Conservation (phyloP, 495 filamentous ascomycete genomes). For the Usnea hakonensis region DNA sequence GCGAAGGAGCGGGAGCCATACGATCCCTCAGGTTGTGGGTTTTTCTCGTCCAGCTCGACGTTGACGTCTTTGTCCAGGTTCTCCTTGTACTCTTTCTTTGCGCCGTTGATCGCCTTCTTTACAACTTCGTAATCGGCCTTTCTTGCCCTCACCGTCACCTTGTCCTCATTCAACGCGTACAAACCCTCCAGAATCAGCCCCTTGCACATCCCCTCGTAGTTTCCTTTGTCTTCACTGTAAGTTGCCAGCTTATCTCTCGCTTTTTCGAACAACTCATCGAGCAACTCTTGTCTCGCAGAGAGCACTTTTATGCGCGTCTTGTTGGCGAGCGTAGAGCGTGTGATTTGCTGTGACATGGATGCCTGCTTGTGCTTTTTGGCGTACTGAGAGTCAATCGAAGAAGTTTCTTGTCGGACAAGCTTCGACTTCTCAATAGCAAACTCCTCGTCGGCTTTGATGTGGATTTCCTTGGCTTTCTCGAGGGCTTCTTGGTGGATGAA, state of each 20-base stretch:
- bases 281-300: constrained; percentile 73
- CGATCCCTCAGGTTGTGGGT: constrained; percentile 75
- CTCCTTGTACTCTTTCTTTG: constrained; percentile 72
- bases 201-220: constrained; percentile 69
- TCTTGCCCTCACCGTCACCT: constrained; percentile 61
- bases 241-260: constrained; percentile 60
- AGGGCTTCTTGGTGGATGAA: constrained; percentile 98
- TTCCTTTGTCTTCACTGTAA: constrained; percentile 54
- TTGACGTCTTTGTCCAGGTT: constrained; percentile 55
- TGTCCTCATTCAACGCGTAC: constrained; percentile 76
- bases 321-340: constrained; percentile 87
- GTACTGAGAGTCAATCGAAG: constrained; percentile 84
- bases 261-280: constrained; percentile 85
- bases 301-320: constrained; percentile 87
- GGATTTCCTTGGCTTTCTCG: constrained; percentile 94
- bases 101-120: constrained; percentile 66
- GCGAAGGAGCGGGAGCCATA: constrained; percentile 44
- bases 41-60: constrained; percentile 67
- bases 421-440: constrained; percentile 98
- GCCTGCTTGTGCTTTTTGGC: constrained; percentile 98
- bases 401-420: constrained; percentile 89
- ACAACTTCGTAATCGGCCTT: constrained; percentile 70
- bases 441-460: constrained; percentile 96
- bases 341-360: constrained; percentile 94
- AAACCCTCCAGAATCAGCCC: constrained; percentile 80